These are phyloP conservation scores for Pinus albicaulis DNA, from an alignment of 75 land plant species.

Conservation along the genomic window DNA sequence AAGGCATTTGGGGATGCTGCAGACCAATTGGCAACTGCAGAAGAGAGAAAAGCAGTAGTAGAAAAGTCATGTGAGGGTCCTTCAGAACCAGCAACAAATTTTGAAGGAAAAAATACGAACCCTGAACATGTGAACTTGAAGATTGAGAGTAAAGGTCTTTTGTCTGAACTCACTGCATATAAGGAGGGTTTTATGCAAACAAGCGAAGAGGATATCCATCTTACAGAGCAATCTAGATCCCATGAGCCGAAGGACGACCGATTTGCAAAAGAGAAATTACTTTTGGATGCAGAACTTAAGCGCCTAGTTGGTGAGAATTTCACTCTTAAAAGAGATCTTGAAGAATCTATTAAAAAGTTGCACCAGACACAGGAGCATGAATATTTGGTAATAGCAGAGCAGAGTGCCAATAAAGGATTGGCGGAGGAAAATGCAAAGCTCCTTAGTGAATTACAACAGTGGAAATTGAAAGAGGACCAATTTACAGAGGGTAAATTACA, in stretches of 20 bases:
- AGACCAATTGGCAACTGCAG: neutral
- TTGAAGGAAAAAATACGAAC: neutral
- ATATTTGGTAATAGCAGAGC: neutral
- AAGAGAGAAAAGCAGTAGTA: neutral
- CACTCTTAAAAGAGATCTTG: neutral
- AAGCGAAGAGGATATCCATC: neutral
- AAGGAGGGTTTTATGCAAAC: neutral
- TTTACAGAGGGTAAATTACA: neutral
- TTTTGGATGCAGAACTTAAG: neutral
- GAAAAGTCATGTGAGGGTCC: too few species aligned
- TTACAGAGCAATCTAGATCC: neutral
- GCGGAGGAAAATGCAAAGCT: conserved; percentile 8
- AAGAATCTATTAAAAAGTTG: neutral
- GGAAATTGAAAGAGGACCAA: neutral
- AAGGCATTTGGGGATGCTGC: neutral
- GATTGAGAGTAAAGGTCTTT: neutral
- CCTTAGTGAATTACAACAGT: neutral
- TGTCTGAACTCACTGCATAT: conserved; percentile 2
- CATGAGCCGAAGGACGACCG: neutral
- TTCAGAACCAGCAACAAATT: too few species aligned
- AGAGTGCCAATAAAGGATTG: conserved; percentile 3
- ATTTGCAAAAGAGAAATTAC: neutral
- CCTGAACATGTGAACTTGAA: neutral
- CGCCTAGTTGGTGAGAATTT: neutral
- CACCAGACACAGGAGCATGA: neutral